Evolutionary conservation across 2,329 filamentous ascomycete species (phyloP), one percentile per base, ranked within the genome.

Genomic region (Talaromyces rugulosus): DNA sequence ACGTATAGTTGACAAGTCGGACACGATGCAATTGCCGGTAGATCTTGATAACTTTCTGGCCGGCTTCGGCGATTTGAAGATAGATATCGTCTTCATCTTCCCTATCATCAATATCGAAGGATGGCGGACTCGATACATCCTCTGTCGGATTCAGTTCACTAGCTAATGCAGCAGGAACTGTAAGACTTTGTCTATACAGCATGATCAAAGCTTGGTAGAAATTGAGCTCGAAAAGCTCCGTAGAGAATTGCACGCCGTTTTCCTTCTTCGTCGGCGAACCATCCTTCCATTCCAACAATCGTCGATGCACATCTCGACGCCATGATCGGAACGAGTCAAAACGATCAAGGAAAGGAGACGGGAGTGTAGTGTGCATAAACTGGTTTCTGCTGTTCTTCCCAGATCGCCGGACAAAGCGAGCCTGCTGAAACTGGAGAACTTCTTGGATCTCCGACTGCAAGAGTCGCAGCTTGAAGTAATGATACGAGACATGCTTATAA

Each of bases 121-220:
- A 77, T 4, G 78, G 75, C 5, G 85, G 85, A 65, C 84, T 87
- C 1, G 81, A 80, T 8, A 87, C 82, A 61, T 87, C 84, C 57
- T 85, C 83, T 4, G 83, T 80, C 2, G 82, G 81, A 47, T 80
- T 83, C 6, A 87, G 87, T 76, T 97, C 94, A 59, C 87, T 87
- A 59, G 93, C 91, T 62, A 98, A 87, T 70, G 92, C 87, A 47
- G 89, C 86, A 0, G 94, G 94, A 18, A 96, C 91, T 56, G 91
- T 89, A 64, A 96, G 77, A 74, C 92, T 95, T 75, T 96, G 94
- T 60, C 94, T 84, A 74, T 98, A 98, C 23, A 98, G 84, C 89
- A 97, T 92, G 67, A 97, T 96, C 64, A 98, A 88, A 3, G 92
- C 92, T 74, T 97, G 94, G 93, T 94, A 98, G 76, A 98, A 98